Percentiles rank a stretch among this genome's conserved stretches.
Evolutionary conservation across 2,329 filamentous ascomycete genomes (phyloP).

Genomic region (Juglanconis sp.): DNA sequence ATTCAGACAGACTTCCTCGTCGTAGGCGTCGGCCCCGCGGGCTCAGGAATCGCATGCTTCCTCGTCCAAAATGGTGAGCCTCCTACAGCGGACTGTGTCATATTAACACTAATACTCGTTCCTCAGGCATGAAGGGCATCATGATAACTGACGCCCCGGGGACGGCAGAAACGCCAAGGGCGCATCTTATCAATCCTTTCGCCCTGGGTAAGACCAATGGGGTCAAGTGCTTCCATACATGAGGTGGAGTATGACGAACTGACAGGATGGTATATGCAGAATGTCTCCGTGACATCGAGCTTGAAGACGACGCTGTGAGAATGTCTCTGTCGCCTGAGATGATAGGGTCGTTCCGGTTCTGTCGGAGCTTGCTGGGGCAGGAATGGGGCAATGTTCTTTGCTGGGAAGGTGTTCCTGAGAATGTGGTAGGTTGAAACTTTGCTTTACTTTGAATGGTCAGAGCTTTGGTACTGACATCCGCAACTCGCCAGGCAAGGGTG

Average conservation of each 20-base stretch:
- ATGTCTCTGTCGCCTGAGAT: constrained; percentile 27
- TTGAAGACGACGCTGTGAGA: constrained; percentile 30
- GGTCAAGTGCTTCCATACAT: neutral
- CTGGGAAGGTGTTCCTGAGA: constrained; percentile 34
- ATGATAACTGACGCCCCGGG: constrained; percentile 4
- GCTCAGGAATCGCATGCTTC: constrained; percentile 10
- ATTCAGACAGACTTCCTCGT: constrained; percentile 18
- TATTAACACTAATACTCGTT: neutral
- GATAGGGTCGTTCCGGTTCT: constrained; percentile 37
- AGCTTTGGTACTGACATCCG: neutral
- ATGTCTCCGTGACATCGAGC: constrained; percentile 36
- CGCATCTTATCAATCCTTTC: constrained; percentile 16
- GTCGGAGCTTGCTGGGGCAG: constrained; percentile 35
- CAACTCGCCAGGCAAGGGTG: constrained; percentile 24
- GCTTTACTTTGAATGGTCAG: too few relatives aligned
- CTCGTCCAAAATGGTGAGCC: constrained; percentile 13
- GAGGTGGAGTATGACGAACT: too few relatives aligned
- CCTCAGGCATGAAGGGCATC: constrained; percentile 10
- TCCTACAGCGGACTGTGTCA: too few relatives aligned
- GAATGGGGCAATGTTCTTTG: constrained; percentile 36
- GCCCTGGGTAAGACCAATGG: neutral
- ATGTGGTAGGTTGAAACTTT: constrained; percentile 17
- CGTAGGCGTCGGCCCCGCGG: constrained; percentile 11
- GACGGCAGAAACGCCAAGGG: constrained; percentile 14
- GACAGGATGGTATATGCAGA: constrained; percentile 23